Evolutionary conservation across 2,329 filamentous ascomycete species (phyloP).

Genomic region (Saccharata proteae): DNA sequence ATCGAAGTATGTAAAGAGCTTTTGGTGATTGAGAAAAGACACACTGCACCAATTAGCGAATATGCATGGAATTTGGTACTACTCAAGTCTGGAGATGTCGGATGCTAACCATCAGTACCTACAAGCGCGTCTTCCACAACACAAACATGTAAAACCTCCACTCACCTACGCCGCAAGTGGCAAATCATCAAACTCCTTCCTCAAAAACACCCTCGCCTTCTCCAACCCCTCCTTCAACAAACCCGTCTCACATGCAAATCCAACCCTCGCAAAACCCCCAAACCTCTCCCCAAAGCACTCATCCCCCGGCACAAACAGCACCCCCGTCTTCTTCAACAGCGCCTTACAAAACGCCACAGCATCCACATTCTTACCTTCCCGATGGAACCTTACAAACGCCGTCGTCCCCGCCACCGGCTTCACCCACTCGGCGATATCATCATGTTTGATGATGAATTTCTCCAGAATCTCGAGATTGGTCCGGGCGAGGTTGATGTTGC

Average conservation of each 20-base stretch:
- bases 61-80: too few species aligned
- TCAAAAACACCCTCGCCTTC: slow-evolving; percentile 41
- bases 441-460: slow-evolving; percentile 53
- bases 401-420: slow-evolving; percentile 71
- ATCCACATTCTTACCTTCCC: slow-evolving; percentile 51
- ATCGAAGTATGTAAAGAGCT: too few species aligned
- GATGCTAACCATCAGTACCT: too few species aligned
- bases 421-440: slow-evolving; percentile 54
- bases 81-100: too few species aligned
- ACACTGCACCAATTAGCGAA: too few species aligned
- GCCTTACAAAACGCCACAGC: slow-evolving; percentile 60
- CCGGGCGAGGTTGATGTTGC: slow-evolving; percentile 56
- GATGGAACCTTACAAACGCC: slow-evolving; percentile 59
- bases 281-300: slow-evolving; percentile 64
- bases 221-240: slow-evolving; percentile 56
- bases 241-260: slow-evolving; percentile 60
- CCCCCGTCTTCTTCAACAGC: slow-evolving; percentile 55
- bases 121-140: too few species aligned
- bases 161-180: slow-evolving; percentile 22
- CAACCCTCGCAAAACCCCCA: slow-evolving; percentile 63
- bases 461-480: slow-evolving; percentile 56
- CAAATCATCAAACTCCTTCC: slow-evolving; percentile 43
- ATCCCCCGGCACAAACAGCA: slow-evolving; percentile 63
- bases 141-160: too few species aligned
- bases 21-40: too few species aligned